Base-by-base conservation (phyloP, 306 rosid species). In the Quercus rubra region DNA sequence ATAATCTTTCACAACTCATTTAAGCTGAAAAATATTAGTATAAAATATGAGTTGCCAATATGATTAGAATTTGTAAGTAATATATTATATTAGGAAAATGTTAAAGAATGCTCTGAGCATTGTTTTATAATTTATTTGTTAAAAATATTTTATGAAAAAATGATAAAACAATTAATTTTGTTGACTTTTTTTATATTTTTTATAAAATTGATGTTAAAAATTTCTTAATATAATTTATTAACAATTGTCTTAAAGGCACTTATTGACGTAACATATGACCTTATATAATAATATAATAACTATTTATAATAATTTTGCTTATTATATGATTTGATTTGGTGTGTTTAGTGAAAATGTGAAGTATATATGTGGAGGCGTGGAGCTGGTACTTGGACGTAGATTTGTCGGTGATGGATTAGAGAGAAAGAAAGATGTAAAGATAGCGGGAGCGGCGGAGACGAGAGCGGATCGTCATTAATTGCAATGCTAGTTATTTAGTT, bases 391-490 rank as follows among this genome's bases (percentile, higher is more conserved):
- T 58, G 74, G 31, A n/a, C 8, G n/a, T 58, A 56, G 23, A 2
- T 57, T 78, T 14, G 90, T 85, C 84, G 88, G 86, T 87, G 91
- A 73, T 41, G 80, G 81, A 72, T 49, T 41, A 17, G 77, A 18
- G 51, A 25, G 46, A 49, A 74, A 52, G 74, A 21, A 77, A 74
- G 80, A 88, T 86, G 82, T 70, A 81, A 49, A 52, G 33, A 31
- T 51, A 73, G 81, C 91, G 94, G 78, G 57, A 74, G 90, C 90
- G 78, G 33, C 96, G 94, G 91, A 90, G 84, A 55, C 86, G 76
- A 82, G 81, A 78, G 5, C 78, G 96, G 97, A 90, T 92, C 96
- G 71, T 83, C 75, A 81, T 85, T 86, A 76, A 87, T 87, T 73
- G 49, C 78, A 69, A 57, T 70, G 49, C 78, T 69, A 41, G 55